Percentiles rank a stretch among this genome's conserved stretches.
Conservation (phyloP, 1,139 yeast species). For the Suhomyces guaymorum region DNA sequence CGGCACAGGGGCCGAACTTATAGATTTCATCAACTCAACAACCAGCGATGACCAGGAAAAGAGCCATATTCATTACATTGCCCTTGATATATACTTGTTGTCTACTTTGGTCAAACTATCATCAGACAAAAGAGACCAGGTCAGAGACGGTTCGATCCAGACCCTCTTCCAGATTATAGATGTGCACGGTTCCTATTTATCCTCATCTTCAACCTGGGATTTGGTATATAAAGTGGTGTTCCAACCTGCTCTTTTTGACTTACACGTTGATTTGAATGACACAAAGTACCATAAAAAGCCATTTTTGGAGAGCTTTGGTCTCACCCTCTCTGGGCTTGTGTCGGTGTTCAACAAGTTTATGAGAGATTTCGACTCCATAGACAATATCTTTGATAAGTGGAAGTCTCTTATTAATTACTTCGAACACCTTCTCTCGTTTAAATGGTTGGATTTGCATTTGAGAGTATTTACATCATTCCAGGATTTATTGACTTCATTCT, state of each 20-base stretch:
- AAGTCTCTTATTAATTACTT: slow-evolving; percentile 51
- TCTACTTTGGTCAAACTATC: slow-evolving; percentile 63
- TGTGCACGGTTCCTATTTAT: slow-evolving; percentile 62
- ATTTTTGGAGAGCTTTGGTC: slow-evolving; percentile 57
- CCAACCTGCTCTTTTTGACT: slow-evolving; percentile 27
- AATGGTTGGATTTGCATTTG: slow-evolving; percentile 50
- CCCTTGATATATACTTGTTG: slow-evolving; percentile 66
- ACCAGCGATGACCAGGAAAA: slow-evolving; percentile 3
- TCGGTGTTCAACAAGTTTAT: slow-evolving; percentile 51
- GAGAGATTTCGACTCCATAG: slow-evolving; percentile 23
- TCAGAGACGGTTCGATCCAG: slow-evolving; percentile 84
- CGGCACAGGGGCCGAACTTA: slow-evolving; percentile 21
- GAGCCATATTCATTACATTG: slow-evolving; percentile 25
- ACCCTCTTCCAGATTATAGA: slow-evolving; percentile 84
- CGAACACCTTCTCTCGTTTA: slow-evolving; percentile 34
- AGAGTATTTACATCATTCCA: slow-evolving; percentile 54
- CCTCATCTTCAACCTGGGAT: slow-evolving; percentile 54
- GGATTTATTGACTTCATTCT: slow-evolving; percentile 38
- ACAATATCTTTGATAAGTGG: slow-evolving; percentile 38
- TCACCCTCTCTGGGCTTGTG: slow-evolving; percentile 61
- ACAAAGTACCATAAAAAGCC: slow-evolving; percentile 30
- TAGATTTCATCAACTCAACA: slow-evolving; percentile 8
- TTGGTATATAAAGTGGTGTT: slow-evolving; percentile 55
- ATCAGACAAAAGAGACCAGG: slow-evolving; percentile 69
- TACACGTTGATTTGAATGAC: slow-evolving; percentile 17